Evolutionary conservation across 1,284 basidiomycete genomes (phyloP), one percentile per base, ranked within the genome.

Genomic region (Leccinum pseudoinsigne): DNA sequence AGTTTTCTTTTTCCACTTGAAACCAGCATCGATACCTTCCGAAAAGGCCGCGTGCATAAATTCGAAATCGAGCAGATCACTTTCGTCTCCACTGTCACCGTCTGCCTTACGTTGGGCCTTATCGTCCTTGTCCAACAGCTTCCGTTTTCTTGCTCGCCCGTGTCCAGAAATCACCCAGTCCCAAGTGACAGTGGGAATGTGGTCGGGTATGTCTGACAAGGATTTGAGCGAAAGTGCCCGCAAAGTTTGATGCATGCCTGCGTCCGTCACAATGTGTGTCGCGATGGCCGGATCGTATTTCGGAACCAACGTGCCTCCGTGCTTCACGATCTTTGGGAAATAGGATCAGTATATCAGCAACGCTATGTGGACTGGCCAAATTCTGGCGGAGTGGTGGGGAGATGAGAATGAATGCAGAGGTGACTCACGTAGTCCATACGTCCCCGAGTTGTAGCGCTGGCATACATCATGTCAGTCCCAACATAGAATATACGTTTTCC

Each of bases 171-270:
- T 66, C 12, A 88, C 76, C 88, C 88, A 90, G 10, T 68, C 68
- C 88, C 88, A 90, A 18, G 68, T 82, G 21, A 90, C 79, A 11
- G 84, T 86, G 4, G 86, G 86, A 16, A 90, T 86, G 57, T 83
- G 76, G 21, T 80, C 71, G 1, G 89, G 88, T 55, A 90, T 86
- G 7, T 88, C 81, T 6, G 72, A 73, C 9, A 88, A 67, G 4
- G 69, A 78, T 66, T 79, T 82, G 16, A 89, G 66, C 1, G 82
- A 82, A 12, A 79, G 64, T 5, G 71, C 64, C 74, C 72, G 56
- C 69, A 86, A 57, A 62, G 80, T 69, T 75, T 71, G 47, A 68
- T 78, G 61, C 65, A 68, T 47, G 7, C 70, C 71, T 1, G 78
- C 74, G 58, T 85, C 84, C 4, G 84, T 84, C 40, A 91, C 78